Evolutionary conservation across 495 filamentous ascomycete species (phyloP), one percentile per base, ranked within the genome.

Genomic region (Ramalina intermedia): DNA sequence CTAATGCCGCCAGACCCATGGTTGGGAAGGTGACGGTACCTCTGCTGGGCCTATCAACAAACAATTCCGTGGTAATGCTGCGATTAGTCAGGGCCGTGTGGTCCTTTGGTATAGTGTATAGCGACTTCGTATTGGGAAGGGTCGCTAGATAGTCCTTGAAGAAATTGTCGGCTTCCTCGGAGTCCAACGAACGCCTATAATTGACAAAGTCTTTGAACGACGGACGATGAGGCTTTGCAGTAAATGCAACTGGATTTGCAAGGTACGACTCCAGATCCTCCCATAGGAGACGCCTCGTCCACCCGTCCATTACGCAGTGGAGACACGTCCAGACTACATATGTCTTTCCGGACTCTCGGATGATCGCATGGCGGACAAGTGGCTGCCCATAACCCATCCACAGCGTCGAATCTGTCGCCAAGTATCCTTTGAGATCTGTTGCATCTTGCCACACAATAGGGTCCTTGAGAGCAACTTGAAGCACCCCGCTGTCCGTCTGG

Each of bases 271-370:
- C 41, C 41, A 43, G 14, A 21, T 43, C 41, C 1, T 43, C 18
- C n/a, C 21, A 43, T 3, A 43, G 41, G 1, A 33, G 12, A 33
- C 29, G 8, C 29, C 8, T 9, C 29, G 46, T 48, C 46, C 46
- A 48, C 17, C 8, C 35, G 14, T 48, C 46, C 33, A 48, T 27
- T 1, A 48, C 27, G 9, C 9, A 16, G 2, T 40, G 46, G 8
- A 37, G 46, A 27, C 24, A 39, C 13, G 46, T 48, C 46, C 46
- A 48, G 29, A 48, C 46, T 18, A 48, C 6, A n/a, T 38, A 48
- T n/a, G 4, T 48, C 37, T 48, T 27, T 5, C 23, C 18, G 3
- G 29, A 3, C 12, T 48, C 17, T 38, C 1, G 2, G 4, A 48
- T 37, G 18, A 48, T n/a, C 2, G 46, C 46, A 40, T 20, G 21